These are phyloP conservation scores for Schrenkiella parvula DNA, from an alignment of 345 rosid species.

Conservation along the genomic window DNA sequence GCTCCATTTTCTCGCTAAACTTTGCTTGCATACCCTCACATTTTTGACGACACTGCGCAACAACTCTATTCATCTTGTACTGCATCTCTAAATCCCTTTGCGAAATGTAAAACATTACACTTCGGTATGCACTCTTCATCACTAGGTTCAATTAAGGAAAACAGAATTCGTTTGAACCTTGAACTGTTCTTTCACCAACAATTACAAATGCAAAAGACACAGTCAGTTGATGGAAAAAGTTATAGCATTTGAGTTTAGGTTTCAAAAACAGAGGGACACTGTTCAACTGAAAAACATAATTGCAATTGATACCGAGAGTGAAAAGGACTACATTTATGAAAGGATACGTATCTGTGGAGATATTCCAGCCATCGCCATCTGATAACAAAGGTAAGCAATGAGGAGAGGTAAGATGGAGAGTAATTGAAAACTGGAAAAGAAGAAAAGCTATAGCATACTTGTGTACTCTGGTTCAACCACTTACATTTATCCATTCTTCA, in stretches of 20 bases:
- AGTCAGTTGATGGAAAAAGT: not conserved
- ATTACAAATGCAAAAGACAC: not conserved
- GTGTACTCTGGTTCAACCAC: conserved; percentile 24
- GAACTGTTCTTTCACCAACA: not conserved
- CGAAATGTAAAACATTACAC: conserved; percentile 79
- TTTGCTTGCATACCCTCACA: conserved; percentile 89
- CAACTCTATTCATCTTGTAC: conserved; percentile 77
- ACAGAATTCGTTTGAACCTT: conserved; percentile 15
- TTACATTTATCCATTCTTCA: conserved; percentile 97
- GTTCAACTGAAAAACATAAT: not conserved
- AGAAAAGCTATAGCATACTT: conserved; percentile 1
- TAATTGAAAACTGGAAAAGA: not conserved
- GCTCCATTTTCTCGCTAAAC: conserved; percentile 87
- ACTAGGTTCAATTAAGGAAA: conserved; percentile 55
- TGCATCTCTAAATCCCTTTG: conserved; percentile 97
- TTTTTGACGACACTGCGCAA: conserved; percentile 82
- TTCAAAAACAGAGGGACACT: not conserved
- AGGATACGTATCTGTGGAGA: conserved; percentile 97
- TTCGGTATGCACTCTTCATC: conserved; percentile 92
- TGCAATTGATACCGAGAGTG: not conserved
- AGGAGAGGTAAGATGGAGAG: conserved; percentile 5
- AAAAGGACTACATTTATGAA: conserved; percentile 36
- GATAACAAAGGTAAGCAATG: conserved; percentile 27
- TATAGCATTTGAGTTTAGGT: not conserved
- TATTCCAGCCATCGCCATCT: conserved; percentile 95